Percentiles rank a stretch among this genome's conserved stretches.
phyloP scores from a whole-genome alignment of 495 filamentous ascomycete species.

The Daldinia loculata region DNA sequence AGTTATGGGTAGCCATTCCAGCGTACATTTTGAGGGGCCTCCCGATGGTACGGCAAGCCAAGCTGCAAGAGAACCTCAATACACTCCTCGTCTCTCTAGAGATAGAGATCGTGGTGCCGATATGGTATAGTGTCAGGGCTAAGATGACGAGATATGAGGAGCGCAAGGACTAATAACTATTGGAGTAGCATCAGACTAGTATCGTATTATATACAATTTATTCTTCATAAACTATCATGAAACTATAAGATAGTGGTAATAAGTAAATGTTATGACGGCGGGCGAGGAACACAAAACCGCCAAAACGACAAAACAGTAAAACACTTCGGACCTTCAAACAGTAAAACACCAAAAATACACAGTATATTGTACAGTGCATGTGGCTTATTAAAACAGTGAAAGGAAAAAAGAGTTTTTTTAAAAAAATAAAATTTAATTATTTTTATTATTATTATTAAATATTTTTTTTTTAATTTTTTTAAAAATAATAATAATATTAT shows the following conservation, averaged over 20 bases:
- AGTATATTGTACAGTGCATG: too few relatives aligned
- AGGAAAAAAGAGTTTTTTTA: too few relatives aligned
- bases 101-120: background rate
- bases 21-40: background rate
- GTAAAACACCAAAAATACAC: too few relatives aligned
- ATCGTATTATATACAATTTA: constrained; percentile 20
- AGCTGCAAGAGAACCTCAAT: background rate
- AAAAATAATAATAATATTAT: too few relatives aligned
- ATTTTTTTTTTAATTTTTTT: too few relatives aligned
- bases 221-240: background rate
- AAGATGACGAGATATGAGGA: background rate
- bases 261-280: background rate
- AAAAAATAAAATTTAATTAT: too few relatives aligned
- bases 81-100: background rate
- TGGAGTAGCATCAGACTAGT: constrained; percentile 2
- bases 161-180: background rate
- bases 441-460: too few relatives aligned
- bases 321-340: too few relatives aligned
- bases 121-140: constrained; percentile 11
- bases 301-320: too few relatives aligned
- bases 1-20: constrained; percentile 6
- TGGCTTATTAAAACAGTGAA: too few relatives aligned
- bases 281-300: too few relatives aligned
- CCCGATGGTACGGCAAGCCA: background rate
- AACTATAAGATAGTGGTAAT: too few relatives aligned